Evolutionary conservation across 805 yeast species (phyloP), one percentile per base, ranked within the genome.

Genomic region (Phaffomyces antillensis): DNA sequence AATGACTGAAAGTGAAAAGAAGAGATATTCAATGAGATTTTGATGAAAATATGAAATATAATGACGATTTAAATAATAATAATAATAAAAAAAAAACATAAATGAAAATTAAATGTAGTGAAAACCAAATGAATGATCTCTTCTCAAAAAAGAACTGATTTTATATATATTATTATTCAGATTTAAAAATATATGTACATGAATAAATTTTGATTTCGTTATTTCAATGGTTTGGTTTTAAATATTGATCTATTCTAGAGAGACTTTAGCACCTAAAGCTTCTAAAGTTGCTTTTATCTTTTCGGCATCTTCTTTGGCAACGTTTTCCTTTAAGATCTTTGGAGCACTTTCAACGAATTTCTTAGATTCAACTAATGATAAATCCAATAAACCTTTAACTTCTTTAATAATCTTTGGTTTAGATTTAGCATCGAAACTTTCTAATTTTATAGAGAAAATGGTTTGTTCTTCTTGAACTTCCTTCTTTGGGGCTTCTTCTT

Each of bases 371-470:
- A 93, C 99, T 57, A 93, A 76, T 7, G 96, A 87, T 59, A 93
- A 75, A 15, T 96, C 96, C 60, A 93, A 76, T 62, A 91, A 72
- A 50, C 84, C 76, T 75, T 93, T 93, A 58, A 93, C 95, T 72
- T 93, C 99, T 75, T 93, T 93, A 65, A 93, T 93, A 66, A 93
- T 80, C 83, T 93, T 93, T 49, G 99, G 96, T 76, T 93, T 93
- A 47, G 95, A 69, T 72, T 89, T 90, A 48, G 98, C 79, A 59
- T 93, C 99, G 59, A 93, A 90, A 36, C 91, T 77, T 65, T 91
- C 98, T 61, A 91, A 80, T 72, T 91, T 93, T 64, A 91, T 71
- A 61, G 87, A 75, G 73, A 93, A 93, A 54, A 93, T 86, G 53
- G 96, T 86, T 77, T 91, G 85, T 70, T 89, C 97, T 68, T 89